These are phyloP conservation scores for Phytopythium sindhum DNA, from an alignment of 352 stramenopile species.

Conservation along the genomic window DNA sequence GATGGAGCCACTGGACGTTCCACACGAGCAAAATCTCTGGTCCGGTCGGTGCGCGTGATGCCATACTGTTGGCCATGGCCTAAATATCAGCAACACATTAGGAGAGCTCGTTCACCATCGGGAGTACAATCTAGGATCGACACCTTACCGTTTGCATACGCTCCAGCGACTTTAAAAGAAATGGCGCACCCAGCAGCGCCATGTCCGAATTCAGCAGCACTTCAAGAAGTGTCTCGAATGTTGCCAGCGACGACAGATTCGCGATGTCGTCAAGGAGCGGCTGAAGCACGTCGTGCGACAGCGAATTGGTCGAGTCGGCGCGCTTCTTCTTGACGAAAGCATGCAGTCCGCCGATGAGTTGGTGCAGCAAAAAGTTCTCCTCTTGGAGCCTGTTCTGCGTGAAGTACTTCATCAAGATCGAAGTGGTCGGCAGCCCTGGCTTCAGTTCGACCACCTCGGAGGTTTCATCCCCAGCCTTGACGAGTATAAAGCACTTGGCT, in stretches of 20 bases:
- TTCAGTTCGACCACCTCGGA: conserved; percentile 67
- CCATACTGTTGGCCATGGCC: conserved; percentile 53
- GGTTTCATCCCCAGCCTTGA: conserved; percentile 20
- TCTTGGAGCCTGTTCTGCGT: conserved; percentile 85
- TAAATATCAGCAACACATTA: conserved; percentile 14
- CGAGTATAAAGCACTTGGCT: conserved; percentile 57
- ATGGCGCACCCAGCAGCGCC: conserved; percentile 44
- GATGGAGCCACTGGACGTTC: conserved; percentile 65
- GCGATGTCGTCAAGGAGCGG: conserved; percentile 63
- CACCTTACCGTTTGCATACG: conserved; percentile 55
- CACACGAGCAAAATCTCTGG: conserved; percentile 58
- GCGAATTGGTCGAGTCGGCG: conserved; percentile 23
- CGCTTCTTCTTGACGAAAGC: conserved; percentile 70
- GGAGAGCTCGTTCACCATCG: neutral
- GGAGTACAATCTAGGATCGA: neutral
- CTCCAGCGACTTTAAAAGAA: conserved; percentile 58
- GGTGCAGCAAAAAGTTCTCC: conserved; percentile 82
- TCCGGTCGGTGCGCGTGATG: conserved; percentile 52
- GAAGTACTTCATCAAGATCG: conserved; percentile 81
- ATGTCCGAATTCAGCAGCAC: conserved; percentile 62
- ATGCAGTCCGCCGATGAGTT: conserved; percentile 69
- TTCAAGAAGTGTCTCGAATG: conserved; percentile 71
- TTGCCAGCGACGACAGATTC: conserved; percentile 58
- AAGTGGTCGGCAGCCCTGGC: conserved; percentile 41
- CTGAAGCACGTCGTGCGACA: conserved; percentile 50